Conservation (phyloP, 176 grass and related monocot genomes). For the Rhynchospora pubera region DNA sequence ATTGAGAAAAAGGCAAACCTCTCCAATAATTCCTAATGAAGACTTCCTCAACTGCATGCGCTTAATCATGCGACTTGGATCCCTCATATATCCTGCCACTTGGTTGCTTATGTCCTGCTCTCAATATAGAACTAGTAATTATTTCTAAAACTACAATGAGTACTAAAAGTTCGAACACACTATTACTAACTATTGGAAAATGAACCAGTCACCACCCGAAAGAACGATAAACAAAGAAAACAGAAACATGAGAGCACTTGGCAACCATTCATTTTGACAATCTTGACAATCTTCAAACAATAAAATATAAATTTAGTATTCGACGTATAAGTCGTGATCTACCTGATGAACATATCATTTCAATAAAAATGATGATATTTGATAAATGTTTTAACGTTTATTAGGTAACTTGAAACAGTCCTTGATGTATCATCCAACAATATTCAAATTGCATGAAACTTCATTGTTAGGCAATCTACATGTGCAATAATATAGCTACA, state of each 20-base stretch:
- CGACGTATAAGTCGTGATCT: too few relatives aligned
- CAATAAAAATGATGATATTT: too few relatives aligned
- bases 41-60: slow-evolving; percentile 62
- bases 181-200: background rate
- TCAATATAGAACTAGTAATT: background rate
- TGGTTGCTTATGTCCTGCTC: slow-evolving; percentile 76
- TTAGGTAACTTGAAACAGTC: too few relatives aligned
- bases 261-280: too few relatives aligned
- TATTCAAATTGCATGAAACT: too few relatives aligned
- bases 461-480: too few relatives aligned
- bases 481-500: too few relatives aligned
- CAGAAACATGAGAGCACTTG: background rate
- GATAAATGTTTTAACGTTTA: too few relatives aligned
- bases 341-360: too few relatives aligned
- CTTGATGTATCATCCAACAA: too few relatives aligned
- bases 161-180: background rate
- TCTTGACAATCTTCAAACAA: too few relatives aligned
- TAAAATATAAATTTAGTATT: too few relatives aligned
- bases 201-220: background rate
- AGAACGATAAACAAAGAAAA: background rate
- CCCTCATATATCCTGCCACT: slow-evolving; percentile 87
- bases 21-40: slow-evolving; percentile 59
- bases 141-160: background rate
- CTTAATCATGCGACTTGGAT: slow-evolving; percentile 85
- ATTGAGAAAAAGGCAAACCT: slow-evolving; percentile 44